Base-by-base conservation (phyloP, 148 eudicot genomes). In the Amaranthus cruentus region DNA sequence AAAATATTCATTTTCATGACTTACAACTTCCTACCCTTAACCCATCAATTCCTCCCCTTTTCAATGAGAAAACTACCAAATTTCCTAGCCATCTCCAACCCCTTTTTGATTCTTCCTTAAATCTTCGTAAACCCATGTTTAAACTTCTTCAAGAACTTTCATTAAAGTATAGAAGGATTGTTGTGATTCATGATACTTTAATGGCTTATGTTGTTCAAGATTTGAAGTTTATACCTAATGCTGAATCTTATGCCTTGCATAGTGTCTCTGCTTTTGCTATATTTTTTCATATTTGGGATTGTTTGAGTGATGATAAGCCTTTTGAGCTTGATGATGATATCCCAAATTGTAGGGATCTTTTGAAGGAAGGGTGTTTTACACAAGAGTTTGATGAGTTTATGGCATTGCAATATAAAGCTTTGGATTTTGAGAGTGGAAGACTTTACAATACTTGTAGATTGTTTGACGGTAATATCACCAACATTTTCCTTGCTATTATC, bases 201-300 rank as follows among this genome's bases (percentile, higher is more conserved):
- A 58, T 58, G 62, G 62, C 62, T 58, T 58, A 21, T n/a, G 62
- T 58, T 7, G 62, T 58, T 58, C 62, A 58, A 58, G 62, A 58
- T 58, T 21, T 58, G 13, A 58, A 18, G 8, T 7, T 58, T n/a
- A n/a, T 58, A 21, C 28, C 10, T 5, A 18, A 58, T 58, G 62
- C 62, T 3, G 62, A 58, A 38, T 58, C 62, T n/a, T 58, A 58
- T 15, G 62, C 62, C 8, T 38, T 58, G 3, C 62, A 58, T 5
- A 15, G 42, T 58, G 77, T 62, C 80, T 58, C 62, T 5, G 62
- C 62, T 3, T 58, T 58, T 38, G 18, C 42, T 14, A 18, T 58
- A 7, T 58, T 58, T 38, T 58, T n/a, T 38, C 9, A 58, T 5
- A 6, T 58, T 58, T 58, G 62, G 62, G 28, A 58, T 3, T 58